These are phyloP conservation scores for Colletotrichum nymphaeae DNA, from an alignment of 2,329 filamentous ascomycete species.

Conservation along the genomic window DNA sequence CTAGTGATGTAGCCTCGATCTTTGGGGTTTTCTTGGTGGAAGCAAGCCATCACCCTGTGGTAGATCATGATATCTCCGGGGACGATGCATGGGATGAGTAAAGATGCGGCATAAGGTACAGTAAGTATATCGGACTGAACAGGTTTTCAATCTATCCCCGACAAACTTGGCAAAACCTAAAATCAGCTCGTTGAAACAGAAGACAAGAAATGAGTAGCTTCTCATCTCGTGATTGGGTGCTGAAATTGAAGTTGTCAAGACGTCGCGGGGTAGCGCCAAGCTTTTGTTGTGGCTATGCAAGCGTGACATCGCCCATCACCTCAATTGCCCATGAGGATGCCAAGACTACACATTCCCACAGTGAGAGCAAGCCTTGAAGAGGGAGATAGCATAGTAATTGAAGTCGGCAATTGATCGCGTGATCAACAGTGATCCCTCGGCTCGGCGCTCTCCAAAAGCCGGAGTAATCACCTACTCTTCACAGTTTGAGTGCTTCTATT, in stretches of 20 bases:
- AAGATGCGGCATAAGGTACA: too few relatives aligned
- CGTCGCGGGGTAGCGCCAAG: constrained; percentile 3
- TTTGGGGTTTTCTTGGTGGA: background rate
- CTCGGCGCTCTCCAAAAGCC: background rate
- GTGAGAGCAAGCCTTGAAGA: background rate
- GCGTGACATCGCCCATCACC: background rate
- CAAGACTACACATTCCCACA: background rate
- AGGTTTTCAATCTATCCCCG: background rate
- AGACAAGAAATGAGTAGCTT: background rate
- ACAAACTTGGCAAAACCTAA: background rate
- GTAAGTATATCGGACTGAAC: background rate
- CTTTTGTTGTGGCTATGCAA: constrained; percentile 7
- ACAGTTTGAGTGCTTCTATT: background rate
- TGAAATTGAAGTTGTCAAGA: background rate
- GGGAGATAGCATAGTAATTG: background rate
- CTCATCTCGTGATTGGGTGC: too few relatives aligned
- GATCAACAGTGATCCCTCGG: background rate
- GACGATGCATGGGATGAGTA: background rate
- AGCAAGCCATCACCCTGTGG: background rate
- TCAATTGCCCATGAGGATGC: background rate
- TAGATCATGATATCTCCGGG: background rate
- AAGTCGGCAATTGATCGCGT: background rate
- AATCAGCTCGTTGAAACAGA: background rate
- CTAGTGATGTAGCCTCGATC: background rate
- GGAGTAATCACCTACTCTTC: background rate